phyloP scores from a whole-genome alignment of 2,329 filamentous ascomycete species.

The Fusarium illudens region DNA sequence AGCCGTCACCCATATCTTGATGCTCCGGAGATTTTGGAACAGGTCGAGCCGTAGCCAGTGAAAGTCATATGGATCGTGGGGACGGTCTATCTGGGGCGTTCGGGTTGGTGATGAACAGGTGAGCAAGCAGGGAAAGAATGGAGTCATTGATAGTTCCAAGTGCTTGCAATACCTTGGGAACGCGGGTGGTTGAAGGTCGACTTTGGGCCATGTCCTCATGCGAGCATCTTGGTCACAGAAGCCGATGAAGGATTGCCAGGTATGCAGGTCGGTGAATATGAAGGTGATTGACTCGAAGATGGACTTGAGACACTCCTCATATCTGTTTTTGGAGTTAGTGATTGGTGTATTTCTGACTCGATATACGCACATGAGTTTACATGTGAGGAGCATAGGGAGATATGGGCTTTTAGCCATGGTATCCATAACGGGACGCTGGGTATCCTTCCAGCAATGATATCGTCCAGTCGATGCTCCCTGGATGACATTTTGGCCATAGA shows the following conservation, averaged over 20 bases:
- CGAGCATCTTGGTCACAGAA: neutral
- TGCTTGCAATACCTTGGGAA: neutral
- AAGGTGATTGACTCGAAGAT: neutral
- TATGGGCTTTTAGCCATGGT: neutral
- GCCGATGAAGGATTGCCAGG: neutral
- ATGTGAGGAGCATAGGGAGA: neutral
- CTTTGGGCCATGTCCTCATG: neutral
- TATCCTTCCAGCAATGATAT: neutral
- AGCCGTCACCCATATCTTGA: constrained; percentile 6
- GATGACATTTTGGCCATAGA: neutral
- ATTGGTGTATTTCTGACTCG: neutral
- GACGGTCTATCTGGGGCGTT: neutral
- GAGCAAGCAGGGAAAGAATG: neutral
- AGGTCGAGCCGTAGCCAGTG: neutral
- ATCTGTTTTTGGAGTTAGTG: neutral
- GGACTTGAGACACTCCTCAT: neutral
- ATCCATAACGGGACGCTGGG: neutral
- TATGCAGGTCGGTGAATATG: neutral
- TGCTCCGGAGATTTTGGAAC: constrained; percentile 3
- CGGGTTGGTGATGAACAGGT: neutral
- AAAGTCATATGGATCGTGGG: neutral
- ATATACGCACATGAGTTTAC: neutral
- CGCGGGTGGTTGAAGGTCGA: neutral
- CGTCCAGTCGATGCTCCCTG: neutral
- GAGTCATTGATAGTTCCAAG: neutral